Base-by-base conservation (phyloP, 2,329 filamentous ascomycete species). In the Aaosphaeria pasadenensis region DNA sequence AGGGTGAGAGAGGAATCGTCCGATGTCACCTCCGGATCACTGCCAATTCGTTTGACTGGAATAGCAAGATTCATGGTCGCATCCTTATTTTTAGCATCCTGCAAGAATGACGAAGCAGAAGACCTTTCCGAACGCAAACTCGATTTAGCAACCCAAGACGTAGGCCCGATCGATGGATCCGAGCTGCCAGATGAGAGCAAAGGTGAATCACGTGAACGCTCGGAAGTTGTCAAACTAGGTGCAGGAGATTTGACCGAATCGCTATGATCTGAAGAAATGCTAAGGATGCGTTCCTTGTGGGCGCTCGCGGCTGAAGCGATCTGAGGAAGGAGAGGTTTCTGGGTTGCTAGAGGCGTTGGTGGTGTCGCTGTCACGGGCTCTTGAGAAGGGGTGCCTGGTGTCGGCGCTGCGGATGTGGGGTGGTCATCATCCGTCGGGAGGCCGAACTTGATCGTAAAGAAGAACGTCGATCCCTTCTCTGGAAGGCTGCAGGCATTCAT, bases 401-500 rank as follows among this genome's bases (percentile, higher is more conserved):
- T 64, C 11, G 58, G 57, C 9, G 56, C 53, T 24, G 53, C 49
- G 4, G 61, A 59, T 39, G 56, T 53, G 1, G 67, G 67, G 42
- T 56, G 80, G 59, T 91, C 88, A 0, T 80, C 73, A 1, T 76
- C 66, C 2, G 82, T 86, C 1, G 88, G 88, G 29, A 92, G 71
- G 0, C 79, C 77, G 55, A 91, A 91, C 49, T 82, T 84, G 45
- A 89, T 86, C 4, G 85, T 80, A 67, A 85, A 85, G 39, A 78
- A 82, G 64, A 85, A 86, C 4, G 77, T 84, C 1, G 94, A 95
- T 5, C 92, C 92, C 71, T 92, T 84, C 4, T 88, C 89, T 35
- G 89, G 89, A 41, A 88, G 79, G 44, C 92, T 91, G 46, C 79
- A 87, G 17, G 92, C 92, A 30, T 88, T 86, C 85, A 99, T 92